These are phyloP conservation scores for Theileria annulata DNA, from an alignment of 169 alveolate species.

Conservation along the genomic window DNA sequence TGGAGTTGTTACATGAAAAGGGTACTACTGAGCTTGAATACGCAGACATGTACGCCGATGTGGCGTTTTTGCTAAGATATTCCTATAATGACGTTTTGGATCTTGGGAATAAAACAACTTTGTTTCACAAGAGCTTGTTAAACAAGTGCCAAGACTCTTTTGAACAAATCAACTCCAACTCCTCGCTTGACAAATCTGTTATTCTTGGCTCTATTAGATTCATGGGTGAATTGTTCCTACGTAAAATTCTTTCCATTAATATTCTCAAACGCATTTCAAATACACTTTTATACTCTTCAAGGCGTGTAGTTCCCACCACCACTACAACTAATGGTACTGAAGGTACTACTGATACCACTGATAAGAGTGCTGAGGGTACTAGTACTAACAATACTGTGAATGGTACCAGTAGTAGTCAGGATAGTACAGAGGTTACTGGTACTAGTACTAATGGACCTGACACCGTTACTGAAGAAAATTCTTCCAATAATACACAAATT, in stretches of 20 bases:
- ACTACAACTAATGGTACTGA: neutral
- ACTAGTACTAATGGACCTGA: neutral
- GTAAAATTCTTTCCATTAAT: constrained; percentile 81
- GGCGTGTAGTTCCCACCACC: neutral
- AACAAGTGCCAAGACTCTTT: constrained; percentile 64
- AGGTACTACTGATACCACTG: neutral
- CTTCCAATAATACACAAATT: neutral
- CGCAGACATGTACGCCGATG: constrained; percentile 91
- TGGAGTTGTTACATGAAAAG: constrained; percentile 77
- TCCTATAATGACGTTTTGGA: constrained; percentile 60
- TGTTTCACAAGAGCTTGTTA: constrained; percentile 44
- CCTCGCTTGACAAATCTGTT: constrained; percentile 69
- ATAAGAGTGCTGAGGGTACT: neutral
- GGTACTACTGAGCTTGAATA: constrained; percentile 87
- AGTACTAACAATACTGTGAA: neutral
- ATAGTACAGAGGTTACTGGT: neutral
- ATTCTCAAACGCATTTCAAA: constrained; percentile 82
- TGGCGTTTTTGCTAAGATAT: constrained; percentile 73
- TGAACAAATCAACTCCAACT: constrained; percentile 45
- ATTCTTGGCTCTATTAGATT: constrained; percentile 84
- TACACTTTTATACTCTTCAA: constrained; percentile 62
- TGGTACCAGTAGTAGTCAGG: neutral
- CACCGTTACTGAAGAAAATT: neutral
- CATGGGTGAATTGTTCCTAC: constrained; percentile 86
- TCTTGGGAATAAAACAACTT: constrained; percentile 47